phyloP scores from a whole-genome alignment of 164 flowering plant genomes.

The Cinnamomum chago region DNA sequence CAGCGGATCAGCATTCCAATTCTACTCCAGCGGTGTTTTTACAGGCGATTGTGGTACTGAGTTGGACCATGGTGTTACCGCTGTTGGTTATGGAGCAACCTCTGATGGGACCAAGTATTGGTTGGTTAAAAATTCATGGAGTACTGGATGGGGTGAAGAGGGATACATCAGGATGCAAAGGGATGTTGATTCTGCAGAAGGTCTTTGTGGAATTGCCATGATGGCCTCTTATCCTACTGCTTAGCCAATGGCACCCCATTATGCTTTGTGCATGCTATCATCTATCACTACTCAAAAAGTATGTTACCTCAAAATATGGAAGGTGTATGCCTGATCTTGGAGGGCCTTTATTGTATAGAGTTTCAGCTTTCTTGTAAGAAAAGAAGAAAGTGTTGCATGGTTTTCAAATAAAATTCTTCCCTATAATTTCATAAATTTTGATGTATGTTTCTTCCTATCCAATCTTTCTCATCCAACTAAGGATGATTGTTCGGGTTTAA shows the following conservation, averaged over 20 bases:
- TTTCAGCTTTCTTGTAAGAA: background rate
- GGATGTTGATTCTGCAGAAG: slow-evolving; percentile 3
- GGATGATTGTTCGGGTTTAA: no score
- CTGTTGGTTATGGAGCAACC: background rate
- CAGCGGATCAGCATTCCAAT: slow-evolving; percentile 3
- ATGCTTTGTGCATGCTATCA: no score
- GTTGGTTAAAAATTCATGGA: slow-evolving; percentile 9
- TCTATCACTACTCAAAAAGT: background rate
- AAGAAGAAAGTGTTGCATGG: background rate
- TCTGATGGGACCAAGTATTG: slow-evolving; percentile 10
- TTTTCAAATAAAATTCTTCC: background rate
- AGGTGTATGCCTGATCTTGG: background rate
- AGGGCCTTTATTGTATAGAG: background rate
- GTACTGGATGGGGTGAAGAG: background rate
- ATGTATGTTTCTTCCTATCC: background rate
- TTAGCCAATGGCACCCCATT: background rate
- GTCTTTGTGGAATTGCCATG: slow-evolving; percentile 6
- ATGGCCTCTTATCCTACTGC: slow-evolving; percentile 9
- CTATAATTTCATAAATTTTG: background rate
- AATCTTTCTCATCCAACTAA: no score
- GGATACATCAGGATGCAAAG: slow-evolving; percentile 9
- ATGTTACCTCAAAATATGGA: background rate
- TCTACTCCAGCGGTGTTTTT: slow-evolving; percentile 8
- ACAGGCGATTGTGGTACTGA: slow-evolving; percentile 9
- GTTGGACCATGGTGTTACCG: slow-evolving; percentile 3